Evolutionary conservation across 2,329 filamentous ascomycete genomes (phyloP).

Genomic region (Alternaria alternata): DNA sequence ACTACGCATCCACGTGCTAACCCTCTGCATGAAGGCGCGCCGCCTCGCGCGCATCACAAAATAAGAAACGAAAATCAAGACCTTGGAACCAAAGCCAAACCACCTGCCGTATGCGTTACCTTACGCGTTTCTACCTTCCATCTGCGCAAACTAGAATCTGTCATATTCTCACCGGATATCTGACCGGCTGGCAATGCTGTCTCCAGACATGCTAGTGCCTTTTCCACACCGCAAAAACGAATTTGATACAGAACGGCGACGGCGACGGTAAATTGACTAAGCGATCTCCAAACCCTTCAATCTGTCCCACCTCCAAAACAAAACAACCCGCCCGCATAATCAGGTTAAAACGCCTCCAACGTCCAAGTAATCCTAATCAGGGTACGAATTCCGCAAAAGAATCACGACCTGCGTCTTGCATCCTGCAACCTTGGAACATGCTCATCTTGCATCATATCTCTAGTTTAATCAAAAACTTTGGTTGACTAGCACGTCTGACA

Average conservation of each 20-base stretch:
- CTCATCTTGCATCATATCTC: not conserved
- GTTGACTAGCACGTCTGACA: not conserved
- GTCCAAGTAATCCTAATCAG: not conserved
- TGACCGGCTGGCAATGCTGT: not conserved
- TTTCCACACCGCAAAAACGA: not conserved
- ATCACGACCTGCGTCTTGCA: not conserved
- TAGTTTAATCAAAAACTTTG: not conserved
- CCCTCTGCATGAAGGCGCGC: not conserved
- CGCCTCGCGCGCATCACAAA: not conserved
- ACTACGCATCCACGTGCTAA: not conserved
- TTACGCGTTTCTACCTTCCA: not conserved
- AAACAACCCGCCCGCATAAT: not conserved
- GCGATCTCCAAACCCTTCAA: not conserved
- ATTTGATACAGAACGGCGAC: not conserved
- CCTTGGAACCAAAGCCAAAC: slow-evolving; percentile 1
- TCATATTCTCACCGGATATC: not conserved
- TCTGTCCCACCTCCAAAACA: not conserved
- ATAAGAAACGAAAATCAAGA: not conserved
- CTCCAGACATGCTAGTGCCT: not conserved
- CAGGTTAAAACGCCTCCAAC: not conserved
- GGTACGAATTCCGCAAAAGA: not conserved
- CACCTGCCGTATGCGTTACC: not conserved
- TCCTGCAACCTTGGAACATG: not conserved
- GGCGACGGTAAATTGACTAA: not conserved
- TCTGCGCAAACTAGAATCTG: not conserved